Evolutionary conservation across 768 basidiomycete species (phyloP), one percentile per base, ranked within the genome.

Genomic region (Lactarius hatsudake): DNA sequence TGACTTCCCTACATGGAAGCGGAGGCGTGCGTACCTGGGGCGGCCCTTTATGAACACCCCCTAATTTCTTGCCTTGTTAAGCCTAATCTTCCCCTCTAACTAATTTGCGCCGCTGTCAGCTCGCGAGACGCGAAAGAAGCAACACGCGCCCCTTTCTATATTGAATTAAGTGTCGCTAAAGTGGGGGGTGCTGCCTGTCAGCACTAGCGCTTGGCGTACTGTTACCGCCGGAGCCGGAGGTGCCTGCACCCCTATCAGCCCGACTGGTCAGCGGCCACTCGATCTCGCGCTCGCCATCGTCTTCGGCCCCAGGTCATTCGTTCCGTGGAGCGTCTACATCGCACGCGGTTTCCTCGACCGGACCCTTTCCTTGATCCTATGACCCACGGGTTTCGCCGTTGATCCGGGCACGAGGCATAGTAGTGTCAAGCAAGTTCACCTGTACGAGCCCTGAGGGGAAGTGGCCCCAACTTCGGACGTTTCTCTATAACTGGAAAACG

Each of bases 11-110:
- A 38, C 26, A 15, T 51, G n/a, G 51, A 51, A 48, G 48, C 48
- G n/a, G 48, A 23, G 36, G 28, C 9, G 20, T 60, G 26, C 28
- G 64, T 55, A 20, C 59, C 53, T 61, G 58, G 40, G 7, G 28
- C 34, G 38, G 23, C 13, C n/a, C 59, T 38, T 66, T 36, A 55
- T 62, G 65, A 36, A 45, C 60, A 40, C 61, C 65, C 48, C 65
- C 61, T 61, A 61, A 55, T 30, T 43, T 38, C 26, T 36, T 61
- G 65, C 59, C 54, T 9, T 61, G 43, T 56, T 61, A 5, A 42
- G 54, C 42, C 51, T 26, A 53, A 26, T 26, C 51, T 53, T 2
- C 26, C 51, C 51, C 51, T 53, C 23, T 53, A 53, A 53, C 51
- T 53, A 28, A 26, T 26, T 53, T 23, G 51, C 51, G 51, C 23